Evolutionary conservation across 441 rosid genomes (phyloP), one percentile per base, ranked within the genome.

Genomic region (Adansonia gregorii): DNA sequence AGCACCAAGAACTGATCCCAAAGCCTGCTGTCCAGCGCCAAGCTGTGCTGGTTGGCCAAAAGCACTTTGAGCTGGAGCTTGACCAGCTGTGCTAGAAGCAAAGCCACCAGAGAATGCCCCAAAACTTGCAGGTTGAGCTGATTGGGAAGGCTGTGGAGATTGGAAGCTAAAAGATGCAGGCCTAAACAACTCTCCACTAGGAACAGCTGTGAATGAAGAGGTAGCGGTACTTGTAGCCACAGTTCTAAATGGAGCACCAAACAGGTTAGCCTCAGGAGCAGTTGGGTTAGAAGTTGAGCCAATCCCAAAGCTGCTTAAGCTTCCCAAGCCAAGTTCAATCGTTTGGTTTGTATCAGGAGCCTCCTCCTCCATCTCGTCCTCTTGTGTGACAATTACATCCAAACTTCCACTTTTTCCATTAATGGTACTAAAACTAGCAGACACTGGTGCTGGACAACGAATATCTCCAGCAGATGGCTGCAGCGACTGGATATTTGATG

Each of bases 291-390:
- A 84, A 27, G 86, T 81, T 71, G 93, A 87, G 54, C 90, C 89
- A 80, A 86, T 80, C 74, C 89, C 98, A 45, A 93, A 91, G 82
- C 89, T 84, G 71, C 89, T 90, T 78, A 93, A 85, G 79, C 85
- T 83, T 78, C 91, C 97, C 83, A 93, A 83, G 83, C 86, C 87
- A 84, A 89, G 88, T 80, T 87, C 93, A 86, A 86, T 83, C 46
- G 81, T 70, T 54, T 79, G 85, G 82, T 80, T 84, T 51, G 89
- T 76, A 85, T 91, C 99, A 60, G 99, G 87, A 84, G 96, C 97
- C 80, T 87, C 98, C 88, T 95, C 98, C 77, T 95, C 98, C 98
- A 95, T 95, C 80, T 90, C 98, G 86, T 92, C 98, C 85, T 92
- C 97, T 80, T 86, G 93, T 14, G 86, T 64, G 74, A 79, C 90